A percentile compares a stretch with the other conserved stretches of the same genome.
Evolutionary conservation across 257 asterid genomes (phyloP).

Genomic region (Scutellaria baicalensis): DNA sequence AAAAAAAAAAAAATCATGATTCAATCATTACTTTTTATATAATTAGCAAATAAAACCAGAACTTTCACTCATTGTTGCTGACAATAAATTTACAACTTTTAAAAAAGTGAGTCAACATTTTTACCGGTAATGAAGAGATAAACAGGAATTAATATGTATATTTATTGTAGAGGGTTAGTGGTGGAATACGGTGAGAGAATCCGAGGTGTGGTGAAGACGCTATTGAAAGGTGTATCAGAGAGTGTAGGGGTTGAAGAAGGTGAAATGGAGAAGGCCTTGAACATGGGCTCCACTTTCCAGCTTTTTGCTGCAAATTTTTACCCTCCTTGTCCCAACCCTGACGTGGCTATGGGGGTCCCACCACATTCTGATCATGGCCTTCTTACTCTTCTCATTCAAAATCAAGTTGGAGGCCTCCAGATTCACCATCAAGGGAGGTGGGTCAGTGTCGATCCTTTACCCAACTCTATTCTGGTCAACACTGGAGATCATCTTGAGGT

Average conservation of each 20-base stretch:
- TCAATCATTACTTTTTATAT: too few species aligned
- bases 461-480: constrained; percentile 63
- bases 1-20: too few species aligned
- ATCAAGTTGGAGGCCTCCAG: constrained; percentile 57
- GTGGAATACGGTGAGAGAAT: constrained; percentile 35
- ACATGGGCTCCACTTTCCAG: constrained; percentile 36
- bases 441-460: constrained; percentile 41
- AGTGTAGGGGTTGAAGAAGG: constrained; percentile 48
- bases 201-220: constrained; percentile 26
- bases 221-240: constrained; percentile 41
- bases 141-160: too few species aligned
- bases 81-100: too few species aligned
- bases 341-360: constrained; percentile 56
- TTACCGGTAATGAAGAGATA: too few species aligned
- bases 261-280: constrained; percentile 27
- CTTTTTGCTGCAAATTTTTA: constrained; percentile 49
- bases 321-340: constrained; percentile 69
- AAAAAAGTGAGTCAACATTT: too few species aligned
- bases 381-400: constrained; percentile 57
- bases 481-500: constrained; percentile 86
- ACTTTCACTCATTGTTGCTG: too few species aligned
- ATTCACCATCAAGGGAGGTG: constrained; percentile 53
- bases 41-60: too few species aligned
- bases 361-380: constrained; percentile 86
- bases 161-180: constrained; percentile 25